phyloP scores from a whole-genome alignment of 1,284 basidiomycete genomes.

The Mycosarcoma mackinlayi region DNA sequence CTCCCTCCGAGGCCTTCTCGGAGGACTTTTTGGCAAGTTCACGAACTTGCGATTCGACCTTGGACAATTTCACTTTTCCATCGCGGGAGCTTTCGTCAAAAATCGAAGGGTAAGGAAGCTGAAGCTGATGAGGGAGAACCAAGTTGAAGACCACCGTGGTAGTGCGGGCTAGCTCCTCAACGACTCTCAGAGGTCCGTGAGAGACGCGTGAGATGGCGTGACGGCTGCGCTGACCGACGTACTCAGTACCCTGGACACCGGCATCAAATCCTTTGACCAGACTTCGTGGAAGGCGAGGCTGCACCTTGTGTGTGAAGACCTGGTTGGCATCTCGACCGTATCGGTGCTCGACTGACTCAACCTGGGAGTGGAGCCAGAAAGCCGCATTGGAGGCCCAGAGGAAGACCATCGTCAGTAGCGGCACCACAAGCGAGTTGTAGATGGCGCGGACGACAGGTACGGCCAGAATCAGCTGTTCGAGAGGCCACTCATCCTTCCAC shows the following conservation, averaged over 20 bases:
- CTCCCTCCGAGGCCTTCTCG: slow-evolving; percentile 7
- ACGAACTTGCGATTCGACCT: slow-evolving; percentile 1
- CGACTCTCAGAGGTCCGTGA: slow-evolving; percentile 22
- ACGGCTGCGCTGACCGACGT: slow-evolving; percentile 17
- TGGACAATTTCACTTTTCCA: slow-evolving; percentile 1
- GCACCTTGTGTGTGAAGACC: slow-evolving; percentile 17
- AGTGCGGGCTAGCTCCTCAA: slow-evolving; percentile 35
- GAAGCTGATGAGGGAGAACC: slow-evolving; percentile 28
- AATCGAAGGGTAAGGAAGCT: slow-evolving; percentile 43
- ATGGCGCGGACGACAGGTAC: slow-evolving; percentile 27
- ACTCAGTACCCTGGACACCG: slow-evolving; percentile 27
- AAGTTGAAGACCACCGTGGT: slow-evolving; percentile 30
- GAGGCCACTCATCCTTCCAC: slow-evolving; percentile 49
- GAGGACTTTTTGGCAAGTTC: not conserved
- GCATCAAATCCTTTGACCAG: slow-evolving; percentile 38
- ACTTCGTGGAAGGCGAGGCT: slow-evolving; percentile 33
- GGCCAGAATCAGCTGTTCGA: slow-evolving; percentile 21
- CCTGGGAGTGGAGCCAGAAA: slow-evolving; percentile 40
- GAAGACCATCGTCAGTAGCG: slow-evolving; percentile 34
- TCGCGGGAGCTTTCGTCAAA: slow-evolving; percentile 14
- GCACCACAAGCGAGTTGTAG: slow-evolving; percentile 33
- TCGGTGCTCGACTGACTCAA: slow-evolving; percentile 22
- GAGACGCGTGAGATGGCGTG: slow-evolving; percentile 22
- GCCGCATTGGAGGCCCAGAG: slow-evolving; percentile 38
- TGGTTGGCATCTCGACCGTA: slow-evolving; percentile 16